Conservation (phyloP, 2,329 filamentous ascomycete genomes). For the Ophiostoma ulmi region DNA sequence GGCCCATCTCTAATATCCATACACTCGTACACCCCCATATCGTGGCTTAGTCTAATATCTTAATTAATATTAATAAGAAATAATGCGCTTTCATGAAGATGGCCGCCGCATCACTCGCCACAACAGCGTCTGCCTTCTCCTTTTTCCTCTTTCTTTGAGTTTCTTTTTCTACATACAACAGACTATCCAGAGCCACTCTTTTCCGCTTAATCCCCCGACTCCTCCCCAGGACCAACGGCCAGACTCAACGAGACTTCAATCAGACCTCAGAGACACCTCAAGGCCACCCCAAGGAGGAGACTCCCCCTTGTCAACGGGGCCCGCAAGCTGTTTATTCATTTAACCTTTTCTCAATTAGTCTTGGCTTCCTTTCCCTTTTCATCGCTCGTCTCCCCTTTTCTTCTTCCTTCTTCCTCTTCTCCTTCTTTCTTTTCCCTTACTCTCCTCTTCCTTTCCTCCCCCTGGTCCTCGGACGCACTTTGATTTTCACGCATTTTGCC, state of each 20-base stretch:
- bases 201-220: slow-evolving; percentile 6
- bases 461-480: neutral
- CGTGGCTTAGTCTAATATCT: neutral
- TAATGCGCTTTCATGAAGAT: neutral
- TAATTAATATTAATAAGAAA: neutral
- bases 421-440: neutral
- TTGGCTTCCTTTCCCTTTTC: slow-evolving; percentile 20
- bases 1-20: neutral
- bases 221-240: slow-evolving; percentile 9
- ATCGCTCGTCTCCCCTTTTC: slow-evolving; percentile 7
- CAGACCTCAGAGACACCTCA: neutral
- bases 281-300: slow-evolving; percentile 4
- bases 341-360: slow-evolving; percentile 23
- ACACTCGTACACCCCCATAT: neutral
- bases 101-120: neutral
- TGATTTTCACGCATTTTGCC: neutral
- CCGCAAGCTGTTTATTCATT: slow-evolving; percentile 19
- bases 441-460: slow-evolving; percentile 12
- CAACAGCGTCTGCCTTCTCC: neutral
- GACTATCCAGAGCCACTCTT: slow-evolving; percentile 4
- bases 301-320: slow-evolving; percentile 8
- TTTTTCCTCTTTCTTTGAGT: neutral
- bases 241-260: neutral
- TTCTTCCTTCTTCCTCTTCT: neutral
- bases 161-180: neutral